Evolutionary conservation across 1,284 basidiomycete genomes (phyloP).

Genomic region (Schizophyllum commune): DNA sequence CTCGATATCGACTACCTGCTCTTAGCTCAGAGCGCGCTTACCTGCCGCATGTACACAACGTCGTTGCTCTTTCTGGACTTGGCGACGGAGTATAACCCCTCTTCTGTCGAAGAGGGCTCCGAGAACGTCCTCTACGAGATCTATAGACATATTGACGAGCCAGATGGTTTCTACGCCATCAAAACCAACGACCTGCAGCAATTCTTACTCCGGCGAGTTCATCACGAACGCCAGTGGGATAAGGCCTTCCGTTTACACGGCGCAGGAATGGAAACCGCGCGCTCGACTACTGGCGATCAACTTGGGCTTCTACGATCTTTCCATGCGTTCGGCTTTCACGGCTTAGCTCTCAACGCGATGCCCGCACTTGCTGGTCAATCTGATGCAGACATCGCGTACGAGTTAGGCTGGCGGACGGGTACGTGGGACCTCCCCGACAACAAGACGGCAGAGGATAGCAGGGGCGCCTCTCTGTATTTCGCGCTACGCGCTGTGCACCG

Average conservation of each 20-base stretch:
- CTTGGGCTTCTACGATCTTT: slow-evolving; percentile 68
- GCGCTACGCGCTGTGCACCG: slow-evolving; percentile 74
- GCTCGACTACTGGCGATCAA: slow-evolving; percentile 29
- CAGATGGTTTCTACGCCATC: slow-evolving; percentile 96
- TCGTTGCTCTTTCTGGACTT: slow-evolving; percentile 88
- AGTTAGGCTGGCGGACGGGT: slow-evolving; percentile 84
- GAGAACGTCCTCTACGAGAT: slow-evolving; percentile 82
- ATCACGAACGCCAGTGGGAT: slow-evolving; percentile 90
- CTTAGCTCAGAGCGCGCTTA: slow-evolving; percentile 69
- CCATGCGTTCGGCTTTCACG: slow-evolving; percentile 83
- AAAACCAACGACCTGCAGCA: slow-evolving; percentile 66
- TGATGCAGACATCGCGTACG: slow-evolving; percentile 58
- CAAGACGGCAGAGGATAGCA: slow-evolving; percentile 28
- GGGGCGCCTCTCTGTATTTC: slow-evolving; percentile 65
- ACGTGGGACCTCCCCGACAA: slow-evolving; percentile 85
- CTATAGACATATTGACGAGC: slow-evolving; percentile 93
- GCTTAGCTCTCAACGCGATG: slow-evolving; percentile 42
- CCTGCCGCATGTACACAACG: slow-evolving; percentile 80
- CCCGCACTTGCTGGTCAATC: slow-evolving; percentile 15
- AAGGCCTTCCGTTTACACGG: slow-evolving; percentile 88
- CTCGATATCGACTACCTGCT: slow-evolving; percentile 70
- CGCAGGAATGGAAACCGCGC: slow-evolving; percentile 66
- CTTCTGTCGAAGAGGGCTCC: slow-evolving; percentile 21
- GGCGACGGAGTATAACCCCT: slow-evolving; percentile 46
- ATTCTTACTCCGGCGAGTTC: slow-evolving; percentile 78